Base-by-base conservation (phyloP, 768 basidiomycete genomes). In the Calocybe indica region DNA sequence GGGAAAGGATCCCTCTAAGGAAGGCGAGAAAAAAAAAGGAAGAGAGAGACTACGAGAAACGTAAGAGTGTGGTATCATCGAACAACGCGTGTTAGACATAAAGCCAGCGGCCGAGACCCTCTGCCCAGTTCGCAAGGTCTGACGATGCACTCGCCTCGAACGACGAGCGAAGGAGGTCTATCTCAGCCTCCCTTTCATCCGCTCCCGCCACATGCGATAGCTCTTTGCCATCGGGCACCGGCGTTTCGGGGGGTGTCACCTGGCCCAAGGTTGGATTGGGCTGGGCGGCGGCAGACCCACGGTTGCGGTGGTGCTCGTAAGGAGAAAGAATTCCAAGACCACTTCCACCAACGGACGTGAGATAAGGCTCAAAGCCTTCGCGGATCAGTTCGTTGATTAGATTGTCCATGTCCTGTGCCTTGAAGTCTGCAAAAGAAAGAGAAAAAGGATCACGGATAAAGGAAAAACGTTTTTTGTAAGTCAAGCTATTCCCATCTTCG, bases 291-390 rank as follows among this genome's bases (percentile, higher is more conserved):
- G 56, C 51, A 58, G 61, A 62, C 61, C 58, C 60, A 50, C 53
- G 64, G 51, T 64, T 64, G 36, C 67, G 66, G 57, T 76, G 73
- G 50, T 71, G 69, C 29, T 64, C 59, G 55, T 78, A 76, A 15
- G 79, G 82, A 4, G 84, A 82, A 57, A 92, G 73, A 55, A 99
- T 78, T 51, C 95, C 95, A 12, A 95, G 76, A 7, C 95, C 95
- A 55, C 83, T 85, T 47, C 96, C 96, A 11, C 96, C 96, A 43
- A 99, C 90, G 47, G 88, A 80, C 33, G 95, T 94, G 55, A 91
- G 72, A 74, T 98, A 93, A 28, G 91, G 85, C 53, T 80, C 75
- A 71, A 85, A 96, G 48, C 78, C 79, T 45, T 78, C 75, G 51
- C 71, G 70, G 55, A 71, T 65, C 55, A 97, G 80, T 7, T 73